phyloP scores from a whole-genome alignment of 2,329 filamentous ascomycete genomes.

The Mycosphaerella arachidis region DNA sequence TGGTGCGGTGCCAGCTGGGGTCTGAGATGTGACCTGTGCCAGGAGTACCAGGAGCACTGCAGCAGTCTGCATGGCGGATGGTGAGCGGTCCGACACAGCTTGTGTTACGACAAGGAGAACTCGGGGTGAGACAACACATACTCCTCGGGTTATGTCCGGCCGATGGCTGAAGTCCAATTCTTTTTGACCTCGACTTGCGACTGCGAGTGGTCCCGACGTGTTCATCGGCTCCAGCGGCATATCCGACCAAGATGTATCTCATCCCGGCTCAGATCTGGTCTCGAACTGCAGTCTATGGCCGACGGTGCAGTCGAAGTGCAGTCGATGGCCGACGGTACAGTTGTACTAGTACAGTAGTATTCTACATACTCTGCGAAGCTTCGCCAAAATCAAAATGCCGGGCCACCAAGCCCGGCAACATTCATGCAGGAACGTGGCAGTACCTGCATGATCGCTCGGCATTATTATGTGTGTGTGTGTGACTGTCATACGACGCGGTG shows the following conservation, averaged over 20 bases:
- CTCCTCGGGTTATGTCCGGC: background rate
- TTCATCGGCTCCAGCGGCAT: background rate
- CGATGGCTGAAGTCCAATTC: background rate
- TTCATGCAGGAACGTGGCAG: background rate
- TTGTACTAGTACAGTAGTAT: background rate
- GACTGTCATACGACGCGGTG: too few species aligned
- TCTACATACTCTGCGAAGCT: background rate
- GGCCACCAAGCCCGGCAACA: background rate
- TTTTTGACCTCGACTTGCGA: background rate
- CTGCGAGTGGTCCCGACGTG: too few species aligned
- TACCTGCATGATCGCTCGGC: background rate
- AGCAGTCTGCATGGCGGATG: background rate
- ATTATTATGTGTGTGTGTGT: too few species aligned
- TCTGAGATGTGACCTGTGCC: conserved; percentile 4
- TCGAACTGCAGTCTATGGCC: background rate
- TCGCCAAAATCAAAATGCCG: background rate
- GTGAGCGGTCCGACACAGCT: background rate
- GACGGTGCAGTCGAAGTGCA: too few species aligned
- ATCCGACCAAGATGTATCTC: background rate
- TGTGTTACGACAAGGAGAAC: background rate
- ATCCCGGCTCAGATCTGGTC: background rate
- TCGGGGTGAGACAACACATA: background rate
- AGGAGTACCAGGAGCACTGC: background rate
- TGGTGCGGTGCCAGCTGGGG: conserved; percentile 4
- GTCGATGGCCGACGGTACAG: background rate